A percentile compares a stretch with the other conserved stretches of the same genome.
These are phyloP conservation scores for Fomitopsis pinicola DNA, from an alignment of 1,284 basidiomycete genomes.

Conservation along the genomic window DNA sequence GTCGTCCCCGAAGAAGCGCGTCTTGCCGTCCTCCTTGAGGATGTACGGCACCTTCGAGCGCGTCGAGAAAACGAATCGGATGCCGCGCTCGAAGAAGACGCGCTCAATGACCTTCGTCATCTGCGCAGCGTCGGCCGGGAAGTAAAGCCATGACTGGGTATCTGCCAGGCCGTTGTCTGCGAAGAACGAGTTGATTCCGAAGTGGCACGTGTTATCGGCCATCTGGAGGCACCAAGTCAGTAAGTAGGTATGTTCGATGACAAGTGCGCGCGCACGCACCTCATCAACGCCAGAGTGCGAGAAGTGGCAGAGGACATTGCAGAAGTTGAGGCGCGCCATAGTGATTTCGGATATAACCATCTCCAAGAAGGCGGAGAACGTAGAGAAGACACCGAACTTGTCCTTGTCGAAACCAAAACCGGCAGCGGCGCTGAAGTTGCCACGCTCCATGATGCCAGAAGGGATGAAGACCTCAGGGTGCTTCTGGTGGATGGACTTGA, in stretches of 20 bases:
- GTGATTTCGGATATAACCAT: slow-evolving; percentile 85
- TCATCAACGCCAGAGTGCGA: slow-evolving; percentile 66
- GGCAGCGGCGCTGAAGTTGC: slow-evolving; percentile 69
- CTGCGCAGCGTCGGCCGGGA: slow-evolving; percentile 78
- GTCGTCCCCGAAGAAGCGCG: slow-evolving; percentile 61
- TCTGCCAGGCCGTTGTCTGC: slow-evolving; percentile 82
- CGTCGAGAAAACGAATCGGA: slow-evolving; percentile 84
- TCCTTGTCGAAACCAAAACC: slow-evolving; percentile 77
- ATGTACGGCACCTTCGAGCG: slow-evolving; percentile 85
- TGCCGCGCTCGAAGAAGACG: slow-evolving; percentile 77
- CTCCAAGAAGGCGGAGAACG: slow-evolving; percentile 86
- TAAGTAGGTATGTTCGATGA: background rate
- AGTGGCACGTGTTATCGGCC: slow-evolving; percentile 86
- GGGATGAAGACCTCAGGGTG: slow-evolving; percentile 83
- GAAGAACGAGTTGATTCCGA: slow-evolving; percentile 81
- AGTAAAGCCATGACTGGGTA: slow-evolving; percentile 75
- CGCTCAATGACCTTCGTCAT: slow-evolving; percentile 74
- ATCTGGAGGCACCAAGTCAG: slow-evolving; percentile 32
- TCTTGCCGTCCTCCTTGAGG: slow-evolving; percentile 69
- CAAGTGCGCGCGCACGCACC: slow-evolving; percentile 35
- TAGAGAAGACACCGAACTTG: slow-evolving; percentile 81
- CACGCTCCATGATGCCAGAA: slow-evolving; percentile 54
- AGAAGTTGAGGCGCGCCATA: slow-evolving; percentile 85
- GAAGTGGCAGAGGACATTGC: slow-evolving; percentile 84
- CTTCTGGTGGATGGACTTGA: slow-evolving; percentile 82